These are phyloP conservation scores for Ganoderma sp. DNA, from an alignment of 1,284 basidiomycete genomes.

Conservation along the genomic window DNA sequence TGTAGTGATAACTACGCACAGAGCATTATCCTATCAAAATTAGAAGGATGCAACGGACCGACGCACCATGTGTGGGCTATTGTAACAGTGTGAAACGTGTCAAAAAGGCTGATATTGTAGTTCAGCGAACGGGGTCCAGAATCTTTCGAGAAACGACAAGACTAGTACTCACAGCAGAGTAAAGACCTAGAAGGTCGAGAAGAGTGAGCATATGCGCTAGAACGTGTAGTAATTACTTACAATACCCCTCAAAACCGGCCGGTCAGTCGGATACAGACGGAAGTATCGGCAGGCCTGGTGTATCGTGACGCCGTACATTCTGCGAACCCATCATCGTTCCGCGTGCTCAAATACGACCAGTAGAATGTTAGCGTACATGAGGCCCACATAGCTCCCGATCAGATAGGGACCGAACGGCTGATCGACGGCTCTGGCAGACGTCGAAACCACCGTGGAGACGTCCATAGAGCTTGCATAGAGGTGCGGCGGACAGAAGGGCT, in stretches of 20 bases:
- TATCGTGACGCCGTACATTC: slow-evolving; percentile 1
- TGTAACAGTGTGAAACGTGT: background rate
- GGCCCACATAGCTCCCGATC: slow-evolving; percentile 5
- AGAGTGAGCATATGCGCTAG: background rate
- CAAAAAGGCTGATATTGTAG: background rate
- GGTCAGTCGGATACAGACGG: background rate
- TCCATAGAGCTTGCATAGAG: slow-evolving; percentile 2
- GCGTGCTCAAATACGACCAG: background rate
- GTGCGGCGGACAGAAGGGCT: slow-evolving; percentile 1
- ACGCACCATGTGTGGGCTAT: slow-evolving; percentile 1
- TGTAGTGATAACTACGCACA: background rate
- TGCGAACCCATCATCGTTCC: background rate
- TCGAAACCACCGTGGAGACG: background rate
- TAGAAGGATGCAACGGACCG: background rate
- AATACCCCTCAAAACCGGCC: slow-evolving; percentile 1
- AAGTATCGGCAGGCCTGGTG: slow-evolving; percentile 6
- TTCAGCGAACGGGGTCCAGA: background rate
- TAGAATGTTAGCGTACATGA: background rate
- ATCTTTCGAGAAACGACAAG: background rate
- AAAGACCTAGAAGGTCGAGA: background rate
- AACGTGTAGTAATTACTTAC: background rate
- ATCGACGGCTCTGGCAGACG: background rate
- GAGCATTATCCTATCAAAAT: background rate
- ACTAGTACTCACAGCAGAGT: background rate
- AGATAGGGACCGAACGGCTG: slow-evolving; percentile 5